Conservation (phyloP, 192 early-diverging fungal species). For the Oehlia diaphana region DNA sequence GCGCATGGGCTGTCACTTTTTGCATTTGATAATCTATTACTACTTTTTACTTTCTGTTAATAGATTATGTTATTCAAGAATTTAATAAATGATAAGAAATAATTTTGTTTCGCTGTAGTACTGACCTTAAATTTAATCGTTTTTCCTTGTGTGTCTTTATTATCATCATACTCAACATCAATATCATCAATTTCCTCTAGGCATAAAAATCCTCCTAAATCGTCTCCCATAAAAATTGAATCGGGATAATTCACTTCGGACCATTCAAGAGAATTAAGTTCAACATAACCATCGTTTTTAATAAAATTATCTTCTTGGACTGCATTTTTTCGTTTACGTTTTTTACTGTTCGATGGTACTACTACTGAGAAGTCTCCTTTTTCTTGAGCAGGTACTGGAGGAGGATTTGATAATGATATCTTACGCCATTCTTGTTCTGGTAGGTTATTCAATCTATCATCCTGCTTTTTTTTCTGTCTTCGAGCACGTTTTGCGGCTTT, state of each 20-base stretch:
- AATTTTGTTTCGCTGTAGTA: too few relatives aligned
- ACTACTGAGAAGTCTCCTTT: background rate
- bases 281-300: background rate
- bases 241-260: conserved; percentile 19
- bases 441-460: background rate
- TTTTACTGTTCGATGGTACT: background rate
- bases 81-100: too few relatives aligned
- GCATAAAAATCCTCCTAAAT: conserved; percentile 78
- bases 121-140: conserved; percentile 73
- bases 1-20: conserved; percentile 42
- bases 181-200: conserved; percentile 88
- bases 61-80: background rate
- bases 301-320: background rate
- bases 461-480: background rate
- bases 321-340: background rate
- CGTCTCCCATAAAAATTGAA: conserved; percentile 39
- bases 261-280: conserved; percentile 16
- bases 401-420: background rate
- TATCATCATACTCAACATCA: conserved; percentile 72
- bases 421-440: background rate
- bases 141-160: conserved; percentile 61
- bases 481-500: background rate
- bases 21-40: conserved; percentile 11
- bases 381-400: background rate
- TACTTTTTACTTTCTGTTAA: conserved; percentile 17